Percentiles rank a stretch among this genome's conserved stretches.
Conservation (phyloP, 176 grass and related monocot species). For the Aegilops umbellulata region DNA sequence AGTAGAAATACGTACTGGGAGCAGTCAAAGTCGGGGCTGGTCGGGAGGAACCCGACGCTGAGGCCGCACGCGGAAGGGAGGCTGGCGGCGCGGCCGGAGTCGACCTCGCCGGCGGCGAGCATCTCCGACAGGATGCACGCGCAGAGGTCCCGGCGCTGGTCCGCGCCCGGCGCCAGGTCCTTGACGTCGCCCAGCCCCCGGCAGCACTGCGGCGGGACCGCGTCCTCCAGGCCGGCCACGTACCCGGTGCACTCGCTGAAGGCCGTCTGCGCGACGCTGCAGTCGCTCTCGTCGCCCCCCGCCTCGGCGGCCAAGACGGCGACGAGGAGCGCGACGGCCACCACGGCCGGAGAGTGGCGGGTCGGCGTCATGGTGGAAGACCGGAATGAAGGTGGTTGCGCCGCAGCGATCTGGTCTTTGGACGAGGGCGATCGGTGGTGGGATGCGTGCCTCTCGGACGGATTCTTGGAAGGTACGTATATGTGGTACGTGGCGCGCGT, state of each 20-base stretch:
- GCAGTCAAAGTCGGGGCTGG: conserved; percentile 22
- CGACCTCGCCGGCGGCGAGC: background rate
- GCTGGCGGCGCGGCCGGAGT: background rate
- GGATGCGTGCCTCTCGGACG: too few species aligned
- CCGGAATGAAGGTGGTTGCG: background rate
- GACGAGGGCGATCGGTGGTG: background rate
- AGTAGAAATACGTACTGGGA: background rate
- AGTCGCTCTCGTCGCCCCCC: background rate
- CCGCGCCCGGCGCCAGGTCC: too few species aligned
- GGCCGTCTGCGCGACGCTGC: conserved; percentile 3
- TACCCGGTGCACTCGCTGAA: conserved; percentile 32
- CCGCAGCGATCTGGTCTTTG: background rate
- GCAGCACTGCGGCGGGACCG: too few species aligned
- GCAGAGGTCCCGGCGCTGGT: too few species aligned
- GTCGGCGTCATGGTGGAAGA: background rate
- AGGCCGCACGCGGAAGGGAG: too few species aligned
- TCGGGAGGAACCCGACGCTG: conserved; percentile 37
- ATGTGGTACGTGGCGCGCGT: background rate
- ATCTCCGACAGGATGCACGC: conserved; percentile 16
- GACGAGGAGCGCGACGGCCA: background rate
- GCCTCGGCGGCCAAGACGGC: background rate
- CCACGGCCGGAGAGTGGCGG: background rate
- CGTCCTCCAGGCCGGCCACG: too few species aligned
- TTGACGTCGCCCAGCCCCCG: background rate
- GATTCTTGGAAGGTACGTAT: background rate